phyloP scores from a whole-genome alignment of 1,284 basidiomycete genomes.

The Abortiporus biennis region DNA sequence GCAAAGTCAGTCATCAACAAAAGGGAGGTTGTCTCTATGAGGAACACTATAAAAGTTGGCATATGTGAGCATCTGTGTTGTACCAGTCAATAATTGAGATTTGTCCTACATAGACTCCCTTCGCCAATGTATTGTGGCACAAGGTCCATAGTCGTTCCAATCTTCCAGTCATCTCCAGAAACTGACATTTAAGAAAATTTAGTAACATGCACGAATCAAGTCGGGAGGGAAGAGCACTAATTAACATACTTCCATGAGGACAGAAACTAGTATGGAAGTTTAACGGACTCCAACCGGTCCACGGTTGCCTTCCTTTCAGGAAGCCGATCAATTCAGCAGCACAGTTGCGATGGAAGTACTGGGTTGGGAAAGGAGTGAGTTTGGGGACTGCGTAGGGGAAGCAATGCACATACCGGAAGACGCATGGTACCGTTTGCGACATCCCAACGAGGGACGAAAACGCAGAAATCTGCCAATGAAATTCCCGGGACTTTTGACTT shows the following conservation, averaged over 20 bases:
- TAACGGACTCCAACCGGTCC: constrained; percentile 49
- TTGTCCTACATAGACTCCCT: constrained; percentile 41
- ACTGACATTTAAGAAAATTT: constrained; percentile 25
- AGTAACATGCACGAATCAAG: neutral
- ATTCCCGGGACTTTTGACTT: constrained; percentile 52
- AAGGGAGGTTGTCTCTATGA: constrained; percentile 47
- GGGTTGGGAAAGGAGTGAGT: neutral
- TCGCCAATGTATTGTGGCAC: constrained; percentile 44
- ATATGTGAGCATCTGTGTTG: neutral
- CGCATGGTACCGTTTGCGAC: constrained; percentile 46
- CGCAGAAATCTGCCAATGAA: constrained; percentile 55
- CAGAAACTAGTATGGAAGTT: constrained; percentile 58
- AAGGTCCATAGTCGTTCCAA: constrained; percentile 45
- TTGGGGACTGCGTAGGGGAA: neutral
- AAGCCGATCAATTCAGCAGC: constrained; percentile 58
- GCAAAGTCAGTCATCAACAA: neutral
- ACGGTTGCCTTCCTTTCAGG: constrained; percentile 55
- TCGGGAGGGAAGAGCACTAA: no score
- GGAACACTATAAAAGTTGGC: constrained; percentile 39
- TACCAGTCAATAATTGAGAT: neutral
- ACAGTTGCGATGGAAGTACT: constrained; percentile 64
- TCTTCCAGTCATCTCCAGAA: constrained; percentile 51
- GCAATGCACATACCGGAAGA: constrained; percentile 27
- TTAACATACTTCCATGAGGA: constrained; percentile 46
- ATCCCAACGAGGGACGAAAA: constrained; percentile 61